Percentiles rank a stretch among this genome's conserved stretches.
phyloP scores from a whole-genome alignment of 2,329 filamentous ascomycete genomes.

The Cryphonectria parasitica region DNA sequence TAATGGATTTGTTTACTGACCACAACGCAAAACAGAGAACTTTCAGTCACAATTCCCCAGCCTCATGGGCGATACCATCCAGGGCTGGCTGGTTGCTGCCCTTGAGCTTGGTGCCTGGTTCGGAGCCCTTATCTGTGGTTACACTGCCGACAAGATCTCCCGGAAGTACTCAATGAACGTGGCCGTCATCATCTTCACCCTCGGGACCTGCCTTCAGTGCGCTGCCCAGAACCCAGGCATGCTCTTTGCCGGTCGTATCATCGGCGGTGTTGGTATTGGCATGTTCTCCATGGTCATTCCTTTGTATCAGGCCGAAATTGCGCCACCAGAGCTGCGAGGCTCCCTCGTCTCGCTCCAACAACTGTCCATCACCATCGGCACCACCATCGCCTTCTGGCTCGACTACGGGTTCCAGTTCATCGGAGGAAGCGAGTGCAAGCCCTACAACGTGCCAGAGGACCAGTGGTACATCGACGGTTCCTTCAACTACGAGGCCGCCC shows the following conservation, averaged over 20 bases:
- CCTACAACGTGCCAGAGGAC: slow-evolving; percentile 31
- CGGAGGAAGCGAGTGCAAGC: slow-evolving; percentile 33
- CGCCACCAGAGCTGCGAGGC: slow-evolving; percentile 29
- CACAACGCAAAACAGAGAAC: slow-evolving; percentile 19
- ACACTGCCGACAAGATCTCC: slow-evolving; percentile 58
- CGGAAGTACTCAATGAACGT: slow-evolving; percentile 54
- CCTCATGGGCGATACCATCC: slow-evolving; percentile 38
- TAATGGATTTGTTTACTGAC: too few species aligned
- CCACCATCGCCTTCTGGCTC: slow-evolving; percentile 29
- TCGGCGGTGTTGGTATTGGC: slow-evolving; percentile 52
- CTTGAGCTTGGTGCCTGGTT: slow-evolving; percentile 65
- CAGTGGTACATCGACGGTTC: slow-evolving; percentile 23
- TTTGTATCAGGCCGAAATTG: slow-evolving; percentile 39
- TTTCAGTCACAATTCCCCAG: slow-evolving; percentile 33
- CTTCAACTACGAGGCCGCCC: slow-evolving; percentile 30
- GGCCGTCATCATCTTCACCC: slow-evolving; percentile 40
- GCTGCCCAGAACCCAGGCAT: slow-evolving; percentile 36
- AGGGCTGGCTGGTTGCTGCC: slow-evolving; percentile 48
- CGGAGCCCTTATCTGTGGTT: slow-evolving; percentile 58
- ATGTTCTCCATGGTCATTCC: slow-evolving; percentile 49
- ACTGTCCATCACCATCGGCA: slow-evolving; percentile 31
- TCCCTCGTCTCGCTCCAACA: slow-evolving; percentile 29
- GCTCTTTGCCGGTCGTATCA: slow-evolving; percentile 50
- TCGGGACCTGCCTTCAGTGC: slow-evolving; percentile 33
- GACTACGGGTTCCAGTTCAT: slow-evolving; percentile 34